Evolutionary conservation across 2,329 filamentous ascomycete species (phyloP).

Genomic region (Aspergillus cejpii): DNA sequence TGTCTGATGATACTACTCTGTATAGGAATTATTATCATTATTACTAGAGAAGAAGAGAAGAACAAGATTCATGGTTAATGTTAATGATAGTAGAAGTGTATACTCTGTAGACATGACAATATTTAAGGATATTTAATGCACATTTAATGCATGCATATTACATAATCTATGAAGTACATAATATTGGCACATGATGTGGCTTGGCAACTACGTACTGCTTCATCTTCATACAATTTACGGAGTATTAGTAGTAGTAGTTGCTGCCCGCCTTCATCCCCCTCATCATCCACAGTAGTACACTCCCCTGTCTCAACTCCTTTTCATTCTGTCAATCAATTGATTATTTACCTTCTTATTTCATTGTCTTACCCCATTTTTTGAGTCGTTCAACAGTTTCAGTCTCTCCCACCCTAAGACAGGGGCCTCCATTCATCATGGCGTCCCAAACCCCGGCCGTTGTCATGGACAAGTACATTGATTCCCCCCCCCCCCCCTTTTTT

Average conservation of each 20-base stretch:
- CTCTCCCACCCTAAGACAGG: background rate
- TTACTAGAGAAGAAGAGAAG: no score
- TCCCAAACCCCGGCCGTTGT: conserved; percentile 99
- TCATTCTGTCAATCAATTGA: background rate
- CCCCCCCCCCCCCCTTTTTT: conserved; percentile 11
- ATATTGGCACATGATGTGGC: conserved; percentile 15
- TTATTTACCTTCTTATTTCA: background rate
- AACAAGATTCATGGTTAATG: no score
- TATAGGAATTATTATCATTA: background rate
- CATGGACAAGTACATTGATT: conserved; percentile 95
- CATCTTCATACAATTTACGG: background rate
- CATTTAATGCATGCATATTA: no score
- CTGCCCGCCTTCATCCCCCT: conserved; percentile 8
- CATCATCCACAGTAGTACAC: conserved; percentile 8
- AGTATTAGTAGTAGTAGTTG: background rate
- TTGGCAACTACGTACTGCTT: conserved; percentile 5
- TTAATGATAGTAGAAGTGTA: no score
- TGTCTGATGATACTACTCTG: background rate
- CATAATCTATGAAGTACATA: no score
- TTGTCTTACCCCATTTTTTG: background rate
- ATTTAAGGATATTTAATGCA: no score
- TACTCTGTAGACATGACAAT: no score
- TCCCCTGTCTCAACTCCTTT: background rate
- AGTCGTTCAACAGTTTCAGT: background rate
- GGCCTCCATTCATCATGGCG: conserved; percentile 59